These are phyloP conservation scores for Polygonum aviculare DNA, from an alignment of 148 eudicot genomes.

Conservation along the genomic window DNA sequence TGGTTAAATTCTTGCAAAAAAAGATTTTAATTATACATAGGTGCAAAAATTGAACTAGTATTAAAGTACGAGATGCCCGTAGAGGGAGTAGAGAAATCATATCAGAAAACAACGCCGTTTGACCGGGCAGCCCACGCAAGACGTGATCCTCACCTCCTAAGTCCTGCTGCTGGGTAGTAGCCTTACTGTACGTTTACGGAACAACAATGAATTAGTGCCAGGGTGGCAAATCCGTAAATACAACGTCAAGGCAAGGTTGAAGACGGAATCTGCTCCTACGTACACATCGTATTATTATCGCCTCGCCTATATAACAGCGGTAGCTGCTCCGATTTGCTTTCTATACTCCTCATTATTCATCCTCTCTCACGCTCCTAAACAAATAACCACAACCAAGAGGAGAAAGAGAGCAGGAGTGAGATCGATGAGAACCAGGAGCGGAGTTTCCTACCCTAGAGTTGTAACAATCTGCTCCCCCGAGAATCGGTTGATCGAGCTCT, in stretches of 20 bases:
- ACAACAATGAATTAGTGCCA: not conserved
- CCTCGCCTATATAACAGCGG: not conserved
- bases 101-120: not conserved
- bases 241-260: not conserved
- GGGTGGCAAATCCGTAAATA: not conserved
- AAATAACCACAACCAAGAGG: not conserved
- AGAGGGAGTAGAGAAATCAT: not conserved
- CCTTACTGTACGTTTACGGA: not conserved
- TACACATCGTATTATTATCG: not conserved
- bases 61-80: not conserved
- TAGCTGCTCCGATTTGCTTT: not conserved
- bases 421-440: constrained; percentile 15
- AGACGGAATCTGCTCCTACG: not conserved
- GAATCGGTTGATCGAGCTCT: not conserved
- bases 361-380: not conserved
- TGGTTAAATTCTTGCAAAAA: too few species aligned
- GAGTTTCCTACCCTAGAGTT: constrained; percentile 14
- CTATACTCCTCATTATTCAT: not conserved
- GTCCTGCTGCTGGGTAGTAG: not conserved
- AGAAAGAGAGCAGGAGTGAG: not conserved
- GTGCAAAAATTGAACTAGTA: not conserved
- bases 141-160: not conserved
- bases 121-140: not conserved
- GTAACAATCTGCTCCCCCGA: constrained; percentile 11
- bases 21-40: too few species aligned